Base-by-base conservation (phyloP, 1,284 basidiomycete genomes). In the Tilletia setariae region DNA sequence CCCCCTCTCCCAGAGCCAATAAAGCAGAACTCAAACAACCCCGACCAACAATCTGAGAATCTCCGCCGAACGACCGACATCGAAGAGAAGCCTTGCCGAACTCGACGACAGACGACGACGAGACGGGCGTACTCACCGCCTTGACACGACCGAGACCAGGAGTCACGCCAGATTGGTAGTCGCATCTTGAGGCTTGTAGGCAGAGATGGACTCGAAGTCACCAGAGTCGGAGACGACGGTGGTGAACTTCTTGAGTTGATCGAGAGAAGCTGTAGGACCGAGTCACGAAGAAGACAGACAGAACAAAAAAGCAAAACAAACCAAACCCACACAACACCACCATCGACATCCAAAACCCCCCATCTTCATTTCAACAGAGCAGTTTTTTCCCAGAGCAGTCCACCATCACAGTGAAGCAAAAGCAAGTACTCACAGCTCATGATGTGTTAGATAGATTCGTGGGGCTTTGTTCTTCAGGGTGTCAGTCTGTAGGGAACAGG, bases 11-110 rank as follows among this genome's bases (percentile, higher is more conserved):
- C n/a, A n/a, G n/a, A n/a, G n/a, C n/a, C n/a, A n/a, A n/a, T n/a
- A n/a, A n/a, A n/a, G n/a, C n/a, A n/a, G n/a, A n/a, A n/a, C n/a
- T n/a, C n/a, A n/a, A n/a, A n/a, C n/a, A n/a, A n/a, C n/a, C n/a
- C n/a, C n/a, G n/a, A n/a, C n/a, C n/a, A n/a, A 99, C 93, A 84
- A 98, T 93, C 77, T 88, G 70, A 98, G 88, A 83, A 99, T 98
- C 86, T 92, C 93, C 84, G 78, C 95, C 95, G 85, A 99, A 99
- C 84, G n/a, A n/a, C n/a, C n/a, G n/a, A n/a, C n/a, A n/a, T n/a
- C n/a, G n/a, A n/a, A n/a, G n/a, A n/a, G n/a, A n/a, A n/a, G n/a
- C 76, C 86, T 95, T 95, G 78, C 87, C 95, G 85, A 88, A 89
- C 74, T 88, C 84, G 80, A 97, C 86, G 72, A 95, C 94, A 61